Conservation (phyloP, 345 rosid genomes). For the Gynandropsis gynandra region DNA sequence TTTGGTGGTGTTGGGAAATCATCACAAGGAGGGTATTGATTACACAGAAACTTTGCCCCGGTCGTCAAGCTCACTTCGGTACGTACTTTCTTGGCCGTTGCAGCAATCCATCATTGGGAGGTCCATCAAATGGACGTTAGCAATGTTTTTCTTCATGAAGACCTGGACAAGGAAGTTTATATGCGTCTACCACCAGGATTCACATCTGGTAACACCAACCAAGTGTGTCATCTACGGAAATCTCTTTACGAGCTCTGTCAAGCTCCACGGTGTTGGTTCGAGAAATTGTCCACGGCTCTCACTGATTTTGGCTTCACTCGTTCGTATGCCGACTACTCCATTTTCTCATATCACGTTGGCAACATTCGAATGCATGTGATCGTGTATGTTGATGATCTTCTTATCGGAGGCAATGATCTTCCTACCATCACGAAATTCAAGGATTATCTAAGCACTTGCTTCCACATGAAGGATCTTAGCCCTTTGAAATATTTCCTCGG, state of each 20-base stretch:
- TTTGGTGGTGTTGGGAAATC: neutral
- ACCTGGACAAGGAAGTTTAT: neutral
- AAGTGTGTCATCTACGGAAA: neutral
- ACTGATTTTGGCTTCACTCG: neutral
- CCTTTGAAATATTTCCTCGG: no score
- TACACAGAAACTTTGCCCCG: neutral
- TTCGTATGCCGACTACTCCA: neutral
- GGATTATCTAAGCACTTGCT: neutral
- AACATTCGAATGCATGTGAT: neutral
- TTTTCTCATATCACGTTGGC: no score
- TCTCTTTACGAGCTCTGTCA: neutral
- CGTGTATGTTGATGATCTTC: conserved; percentile 8
- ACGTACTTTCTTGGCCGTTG: neutral
- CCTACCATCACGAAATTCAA: neutral
- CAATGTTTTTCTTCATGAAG: neutral
- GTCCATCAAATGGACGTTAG: neutral
- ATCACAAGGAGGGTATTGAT: no score
- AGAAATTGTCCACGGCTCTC: neutral
- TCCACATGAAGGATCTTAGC: no score
- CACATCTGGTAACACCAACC: no score
- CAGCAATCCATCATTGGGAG: neutral
- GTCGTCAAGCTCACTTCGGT: neutral
- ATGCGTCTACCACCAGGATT: neutral
- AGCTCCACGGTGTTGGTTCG: neutral
- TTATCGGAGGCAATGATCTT: neutral